Percentiles rank a stretch among this genome's conserved stretches.
Evolutionary conservation across 148 eudicot genomes (phyloP).

Genomic region (Spergularia marina): DNA sequence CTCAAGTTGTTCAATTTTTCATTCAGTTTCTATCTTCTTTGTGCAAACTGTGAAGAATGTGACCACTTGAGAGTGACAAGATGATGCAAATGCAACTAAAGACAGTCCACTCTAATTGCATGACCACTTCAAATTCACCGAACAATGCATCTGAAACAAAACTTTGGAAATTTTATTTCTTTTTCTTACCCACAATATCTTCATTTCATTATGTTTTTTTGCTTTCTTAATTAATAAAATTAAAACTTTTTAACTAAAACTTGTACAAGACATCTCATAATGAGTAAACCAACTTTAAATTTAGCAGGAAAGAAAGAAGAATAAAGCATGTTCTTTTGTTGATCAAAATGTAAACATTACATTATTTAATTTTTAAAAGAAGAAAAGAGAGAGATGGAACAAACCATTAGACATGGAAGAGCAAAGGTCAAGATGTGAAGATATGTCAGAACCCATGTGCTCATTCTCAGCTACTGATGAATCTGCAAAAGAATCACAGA

Average conservation of each 20-base stretch:
- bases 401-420: conserved; percentile 71
- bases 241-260: neutral
- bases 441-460: conserved; percentile 34
- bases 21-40: neutral
- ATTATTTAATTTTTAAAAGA: neutral
- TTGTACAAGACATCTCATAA: conserved; percentile 13
- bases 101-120: neutral
- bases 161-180: neutral
- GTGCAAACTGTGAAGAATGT: neutral
- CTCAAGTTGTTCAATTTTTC: neutral
- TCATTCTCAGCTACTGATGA: conserved; percentile 47
- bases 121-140: neutral
- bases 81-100: neutral
- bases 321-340: neutral
- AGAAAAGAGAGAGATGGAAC: conserved; percentile 14
- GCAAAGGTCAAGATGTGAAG: conserved; percentile 42
- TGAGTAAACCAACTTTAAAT: conserved; percentile 14
- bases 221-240: neutral
- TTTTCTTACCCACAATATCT: no score
- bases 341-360: neutral
- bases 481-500: conserved; percentile 41
- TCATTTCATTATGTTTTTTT: neutral
- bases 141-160: conserved; percentile 5
- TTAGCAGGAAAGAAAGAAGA: neutral
- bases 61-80: neutral